Evolutionary conservation across 192 early-diverging fungal species (phyloP), one percentile per base, ranked within the genome.

Genomic region (Oehlia diaphana): DNA sequence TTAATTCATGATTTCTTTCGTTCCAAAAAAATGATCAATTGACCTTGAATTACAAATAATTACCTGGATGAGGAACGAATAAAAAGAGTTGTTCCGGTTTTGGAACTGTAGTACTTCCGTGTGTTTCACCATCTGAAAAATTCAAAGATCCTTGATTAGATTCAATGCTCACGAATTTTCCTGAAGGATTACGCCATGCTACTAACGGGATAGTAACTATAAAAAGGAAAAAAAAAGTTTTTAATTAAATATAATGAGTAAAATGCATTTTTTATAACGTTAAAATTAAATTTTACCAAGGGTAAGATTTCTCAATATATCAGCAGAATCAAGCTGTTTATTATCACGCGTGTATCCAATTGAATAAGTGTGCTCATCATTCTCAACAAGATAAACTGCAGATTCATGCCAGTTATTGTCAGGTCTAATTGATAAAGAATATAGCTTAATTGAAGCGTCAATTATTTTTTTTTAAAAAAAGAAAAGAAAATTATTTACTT

Each of bases 61-160:
- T 72, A 72, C 71, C 71, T 28, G 71, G 71, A 72, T 72, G 71
- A 58, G 71, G 71, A 72, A 72, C 71, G 28, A 72, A 72, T 31
- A 72, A 50, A 50, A 72, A 72, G 9, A 72, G 47, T 28, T 72
- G 71, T 1, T 72, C 44, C 4, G 71, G 14, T 53, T 19, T 50
- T 23, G 71, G 71, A 39, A 68, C n/a, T 19, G 16, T 39, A 37
- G 21, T 21, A n/a, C 47, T 26, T 1, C 6, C 9, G 37, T 12
- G 19, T 19, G 13, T 0, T 44, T 70, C 35, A 70, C 68, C 68
- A 44, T 26, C n/a, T 10, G 37, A 21, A 16, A 70, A 70, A 16
- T 39, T 21, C 21, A 70, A 39, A 21, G 68, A 21, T 9, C 68
- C 68, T 44, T 39, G 68, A 23, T 7, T 33, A 42, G 8, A 19